These are phyloP conservation scores for Fusarium subtropicale DNA, from an alignment of 2,329 filamentous ascomycete genomes.

Conservation along the genomic window DNA sequence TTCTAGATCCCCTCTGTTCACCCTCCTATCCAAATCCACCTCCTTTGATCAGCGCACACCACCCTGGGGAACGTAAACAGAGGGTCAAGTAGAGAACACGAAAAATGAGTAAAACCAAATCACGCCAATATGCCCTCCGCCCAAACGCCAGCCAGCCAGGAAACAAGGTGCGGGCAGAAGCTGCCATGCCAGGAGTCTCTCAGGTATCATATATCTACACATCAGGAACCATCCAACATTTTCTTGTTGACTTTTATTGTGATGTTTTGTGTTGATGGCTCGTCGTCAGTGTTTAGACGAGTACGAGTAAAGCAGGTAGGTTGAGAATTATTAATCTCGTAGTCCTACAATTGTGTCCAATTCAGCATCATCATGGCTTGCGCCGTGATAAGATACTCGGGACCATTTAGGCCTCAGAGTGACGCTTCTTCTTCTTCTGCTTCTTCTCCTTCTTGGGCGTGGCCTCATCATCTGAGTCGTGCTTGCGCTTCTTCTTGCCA, in stretches of 20 bases:
- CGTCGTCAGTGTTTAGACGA: conserved; percentile 46
- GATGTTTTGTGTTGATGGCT: conserved; percentile 38
- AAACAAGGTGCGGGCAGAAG: conserved; percentile 46
- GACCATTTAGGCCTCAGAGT: conserved; percentile 51
- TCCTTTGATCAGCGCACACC: conserved; percentile 26
- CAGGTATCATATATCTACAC: conserved; percentile 53
- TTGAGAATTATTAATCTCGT: conserved; percentile 21
- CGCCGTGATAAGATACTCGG: conserved; percentile 33
- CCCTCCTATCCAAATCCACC: conserved; percentile 14
- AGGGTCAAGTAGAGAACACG: conserved; percentile 40
- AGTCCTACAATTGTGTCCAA: conserved; percentile 33
- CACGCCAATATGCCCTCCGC: conserved; percentile 52
- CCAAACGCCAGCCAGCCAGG: conserved; percentile 52
- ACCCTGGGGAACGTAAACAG: conserved; percentile 24
- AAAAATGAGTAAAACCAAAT: conserved; percentile 48
- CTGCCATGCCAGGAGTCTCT: conserved; percentile 49
- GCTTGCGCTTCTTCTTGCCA: conserved; percentile 73
- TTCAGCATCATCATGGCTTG: conserved; percentile 38
- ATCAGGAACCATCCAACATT: conserved; percentile 44
- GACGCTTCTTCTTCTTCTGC: conserved; percentile 62
- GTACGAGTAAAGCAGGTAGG: conserved; percentile 45
- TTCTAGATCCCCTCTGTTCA: conserved; percentile 35
- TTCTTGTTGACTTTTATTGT: conserved; percentile 37
- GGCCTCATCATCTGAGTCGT: conserved; percentile 74
- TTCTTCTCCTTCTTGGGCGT: conserved; percentile 69